Base-by-base conservation (phyloP, 2,329 filamentous ascomycete genomes). In the Endothia cerciana region DNA sequence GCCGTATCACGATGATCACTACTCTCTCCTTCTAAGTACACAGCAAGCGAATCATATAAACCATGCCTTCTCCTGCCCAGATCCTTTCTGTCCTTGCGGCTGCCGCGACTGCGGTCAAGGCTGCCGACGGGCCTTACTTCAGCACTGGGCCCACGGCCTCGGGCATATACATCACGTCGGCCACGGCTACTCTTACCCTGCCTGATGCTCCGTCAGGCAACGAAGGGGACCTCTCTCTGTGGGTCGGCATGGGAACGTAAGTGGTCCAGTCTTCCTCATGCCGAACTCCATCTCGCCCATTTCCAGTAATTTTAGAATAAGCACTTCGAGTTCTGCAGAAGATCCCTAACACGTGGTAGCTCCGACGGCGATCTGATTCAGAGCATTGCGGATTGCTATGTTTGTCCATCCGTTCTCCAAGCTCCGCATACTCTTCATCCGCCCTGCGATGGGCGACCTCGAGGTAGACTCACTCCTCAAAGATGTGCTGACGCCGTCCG, bases 241-340 rank as follows among this genome's bases (percentile, higher is more conserved):
- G 80, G 81, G 78, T 82, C n/a, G 81, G 81, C 13, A 82, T 82
- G 79, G 80, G 80, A 6, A 82, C 79, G 3, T 78, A 49, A 28
- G 45, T 49, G 45, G 45, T 19, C 10, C 3, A 15, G 1, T 49
- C n/a, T 1, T 25, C 22, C n/a, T 49, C 22, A 5, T 13, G n/a
- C 10, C 33, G 33, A 36, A 4, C 4, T 36, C 33, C 10, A 36
- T 36, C n/a, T n/a, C n/a, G n/a, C n/a, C n/a, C n/a, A n/a, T n/a
- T n/a, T n/a, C n/a, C n/a, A n/a, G n/a, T n/a, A n/a, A n/a, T n/a
- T n/a, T n/a, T n/a, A n/a, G n/a, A 36, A 5, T 36, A 36, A 5
- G 0, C 33, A 3, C 4, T 5, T 47, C n/a, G 4, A 1, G 3
- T 19, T 2, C 10, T 10, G 22, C 11, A 28, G 45, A 13, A 49